Evolutionary conservation across 2,329 filamentous ascomycete genomes (phyloP).

Genomic region (Leptographium galeiforme): DNA sequence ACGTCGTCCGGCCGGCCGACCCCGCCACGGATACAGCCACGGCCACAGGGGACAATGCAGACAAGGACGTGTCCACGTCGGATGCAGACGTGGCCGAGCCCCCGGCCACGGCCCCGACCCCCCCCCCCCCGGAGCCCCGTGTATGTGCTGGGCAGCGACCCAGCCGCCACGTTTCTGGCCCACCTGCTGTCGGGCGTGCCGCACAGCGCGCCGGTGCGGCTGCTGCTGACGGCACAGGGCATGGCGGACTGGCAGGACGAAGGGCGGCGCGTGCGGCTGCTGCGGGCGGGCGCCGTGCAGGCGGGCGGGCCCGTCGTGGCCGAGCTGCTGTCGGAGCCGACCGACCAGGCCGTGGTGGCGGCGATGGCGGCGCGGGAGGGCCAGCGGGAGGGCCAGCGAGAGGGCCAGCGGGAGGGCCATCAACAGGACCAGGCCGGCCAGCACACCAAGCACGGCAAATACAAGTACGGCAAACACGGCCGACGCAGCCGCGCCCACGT

Average conservation of each 20-base stretch:
- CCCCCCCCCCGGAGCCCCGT: slow-evolving; percentile 14
- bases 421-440: too few species aligned
- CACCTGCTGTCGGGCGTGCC: slow-evolving; percentile 17
- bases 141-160: slow-evolving; percentile 16
- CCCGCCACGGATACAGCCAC: too few species aligned
- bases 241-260: slow-evolving; percentile 15
- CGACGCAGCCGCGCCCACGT: background rate
- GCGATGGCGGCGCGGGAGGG: background rate
- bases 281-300: background rate
- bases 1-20: too few species aligned
- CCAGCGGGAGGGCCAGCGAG: too few species aligned
- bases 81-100: too few species aligned
- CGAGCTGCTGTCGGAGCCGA: slow-evolving; percentile 11
- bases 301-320: slow-evolving; percentile 10
- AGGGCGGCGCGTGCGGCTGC: slow-evolving; percentile 9
- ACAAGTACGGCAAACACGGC: background rate
- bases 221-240: slow-evolving; percentile 13
- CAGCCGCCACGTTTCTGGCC: slow-evolving; percentile 16
- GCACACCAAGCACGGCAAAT: too few species aligned
- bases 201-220: slow-evolving; percentile 16
- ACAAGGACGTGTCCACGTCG: too few species aligned
- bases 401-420: too few species aligned
- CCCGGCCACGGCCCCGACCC: too few species aligned
- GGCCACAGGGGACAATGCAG: too few species aligned
- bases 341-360: background rate